Base-by-base conservation (phyloP, 257 asterid species). In the Solanum piurae region DNA sequence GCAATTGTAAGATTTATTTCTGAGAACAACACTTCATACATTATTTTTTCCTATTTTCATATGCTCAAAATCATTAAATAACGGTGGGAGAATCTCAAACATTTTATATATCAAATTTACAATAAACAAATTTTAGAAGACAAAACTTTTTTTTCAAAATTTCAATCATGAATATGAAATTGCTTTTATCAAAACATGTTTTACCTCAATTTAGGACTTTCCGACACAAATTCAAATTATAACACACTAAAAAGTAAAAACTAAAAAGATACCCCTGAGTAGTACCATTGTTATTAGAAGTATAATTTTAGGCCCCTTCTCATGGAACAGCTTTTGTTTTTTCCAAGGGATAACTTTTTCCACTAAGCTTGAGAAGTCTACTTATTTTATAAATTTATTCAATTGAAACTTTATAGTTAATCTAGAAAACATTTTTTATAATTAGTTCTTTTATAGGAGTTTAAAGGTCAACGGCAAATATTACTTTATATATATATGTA, bases 401-500 rank as follows among this genome's bases (percentile, higher is more conserved):
- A 42, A 42, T 79, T 79, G 66, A 80, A 44, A 29, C 68, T 80
- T 80, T 46, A 80, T 80, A 27, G 42, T 80, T 80, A n/a, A 79
- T 79, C 66, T 27, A 44, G 66, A 44, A 79, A 79, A 44, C 2
- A 27, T 14, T 42, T 14, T 46, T 12, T 44, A 73, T 5, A 42
- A 25, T 77, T 77, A 3, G 37, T 42, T 6, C 60, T 42, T 79
- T 46, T 72, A 79, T 27, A 44, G 38, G 38, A 44, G 40, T 44
- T 79, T 79, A 62, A 44, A 80, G 68, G 84, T 80, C 85, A 80
- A 27, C 4, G 27, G 66, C 18, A 79, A 25, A 27, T 25, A 75
- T 37, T 23, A 34, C 12, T 31, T 31, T 34, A 37, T 75, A 23
- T 23, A 23, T 23, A 77, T n/a, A 7, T 11, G 13, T 77, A 13